Conservation (phyloP, 495 filamentous ascomycete genomes). For the Sporormia fimetaria region DNA sequence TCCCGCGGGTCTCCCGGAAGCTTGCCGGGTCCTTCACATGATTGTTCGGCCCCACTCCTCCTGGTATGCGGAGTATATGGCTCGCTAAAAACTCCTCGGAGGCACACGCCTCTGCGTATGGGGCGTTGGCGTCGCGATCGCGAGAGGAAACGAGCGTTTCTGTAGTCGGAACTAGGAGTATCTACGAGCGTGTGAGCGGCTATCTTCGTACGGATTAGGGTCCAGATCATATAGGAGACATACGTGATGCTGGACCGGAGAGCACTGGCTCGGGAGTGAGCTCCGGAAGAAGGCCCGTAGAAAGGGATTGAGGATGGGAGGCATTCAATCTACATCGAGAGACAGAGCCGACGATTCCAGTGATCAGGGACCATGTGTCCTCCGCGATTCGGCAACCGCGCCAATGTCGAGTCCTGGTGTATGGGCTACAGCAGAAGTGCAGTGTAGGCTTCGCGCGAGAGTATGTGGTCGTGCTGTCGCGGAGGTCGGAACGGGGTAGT, state of each 20-base stretch:
- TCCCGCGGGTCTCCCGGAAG: conserved; percentile 80
- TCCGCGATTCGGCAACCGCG: too few relatives aligned
- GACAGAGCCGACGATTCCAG: background rate
- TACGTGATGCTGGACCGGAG: conserved; percentile 82
- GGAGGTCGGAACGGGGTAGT: conserved; percentile 3
- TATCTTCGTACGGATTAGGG: conserved; percentile 2
- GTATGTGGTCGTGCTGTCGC: too few relatives aligned
- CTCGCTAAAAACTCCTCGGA: conserved; percentile 93
- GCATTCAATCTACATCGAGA: conserved; percentile 65
- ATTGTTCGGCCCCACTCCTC: conserved; percentile 43
- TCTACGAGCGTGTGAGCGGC: conserved; percentile 34
- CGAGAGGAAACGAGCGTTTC: conserved; percentile 79
- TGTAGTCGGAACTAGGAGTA: conserved; percentile 87
- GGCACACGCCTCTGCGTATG: conserved; percentile 67
- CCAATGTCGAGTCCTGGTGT: too few relatives aligned
- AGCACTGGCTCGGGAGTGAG: conserved; percentile 83
- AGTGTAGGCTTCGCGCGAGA: conserved; percentile 3
- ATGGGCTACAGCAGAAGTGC: too few relatives aligned
- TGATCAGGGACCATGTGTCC: conserved; percentile 16
- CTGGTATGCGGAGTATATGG: conserved; percentile 83
- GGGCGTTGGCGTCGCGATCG: conserved; percentile 72
- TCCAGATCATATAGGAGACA: conserved; percentile 14
- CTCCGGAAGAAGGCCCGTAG: conserved; percentile 97
- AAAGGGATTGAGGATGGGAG: conserved; percentile 90
- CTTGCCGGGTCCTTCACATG: conserved; percentile 53